A percentile compares a stretch with the other conserved stretches of the same genome.
Evolutionary conservation across 2,329 filamentous ascomycete genomes (phyloP).

Genomic region (Cladosporium sp.): DNA sequence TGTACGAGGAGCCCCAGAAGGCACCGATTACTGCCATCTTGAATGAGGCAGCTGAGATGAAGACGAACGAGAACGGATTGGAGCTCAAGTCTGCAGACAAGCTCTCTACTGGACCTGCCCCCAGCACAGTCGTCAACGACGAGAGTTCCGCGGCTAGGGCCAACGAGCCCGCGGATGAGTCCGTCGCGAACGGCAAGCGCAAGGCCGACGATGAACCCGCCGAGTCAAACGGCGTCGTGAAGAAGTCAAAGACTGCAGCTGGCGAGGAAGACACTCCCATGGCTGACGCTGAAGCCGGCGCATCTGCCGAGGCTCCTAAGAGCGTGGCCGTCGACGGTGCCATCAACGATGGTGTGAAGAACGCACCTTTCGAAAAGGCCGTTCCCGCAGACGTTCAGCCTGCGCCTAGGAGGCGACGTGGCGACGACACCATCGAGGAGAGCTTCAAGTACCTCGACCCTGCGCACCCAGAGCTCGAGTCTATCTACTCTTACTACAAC

Average conservation of each 20-base stretch:
- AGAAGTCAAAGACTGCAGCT: constrained; percentile 19
- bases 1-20: constrained; percentile 27
- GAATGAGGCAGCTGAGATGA: constrained; percentile 37
- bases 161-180: constrained; percentile 19
- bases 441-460: constrained; percentile 86
- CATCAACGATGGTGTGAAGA: constrained; percentile 20
- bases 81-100: constrained; percentile 16
- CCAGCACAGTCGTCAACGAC: constrained; percentile 16
- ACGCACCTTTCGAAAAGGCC: constrained; percentile 30
- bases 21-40: constrained; percentile 40
- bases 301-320: not conserved
- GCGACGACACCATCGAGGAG: constrained; percentile 68
- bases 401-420: constrained; percentile 22
- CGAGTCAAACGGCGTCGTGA: constrained; percentile 10
- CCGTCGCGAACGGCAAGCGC: constrained; percentile 13
- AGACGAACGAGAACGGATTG: constrained; percentile 12
- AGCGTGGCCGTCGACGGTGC: constrained; percentile 17
- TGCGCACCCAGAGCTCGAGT: constrained; percentile 72
- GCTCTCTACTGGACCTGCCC: constrained; percentile 17
- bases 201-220: constrained; percentile 20
- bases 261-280: constrained; percentile 15
- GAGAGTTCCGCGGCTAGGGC: constrained; percentile 21
- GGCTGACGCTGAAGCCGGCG: constrained; percentile 20
- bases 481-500: constrained; percentile 81
- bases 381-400: constrained; percentile 22